Base-by-base conservation (phyloP, 2,329 filamentous ascomycete genomes). In the Aspergillus sp. region DNA sequence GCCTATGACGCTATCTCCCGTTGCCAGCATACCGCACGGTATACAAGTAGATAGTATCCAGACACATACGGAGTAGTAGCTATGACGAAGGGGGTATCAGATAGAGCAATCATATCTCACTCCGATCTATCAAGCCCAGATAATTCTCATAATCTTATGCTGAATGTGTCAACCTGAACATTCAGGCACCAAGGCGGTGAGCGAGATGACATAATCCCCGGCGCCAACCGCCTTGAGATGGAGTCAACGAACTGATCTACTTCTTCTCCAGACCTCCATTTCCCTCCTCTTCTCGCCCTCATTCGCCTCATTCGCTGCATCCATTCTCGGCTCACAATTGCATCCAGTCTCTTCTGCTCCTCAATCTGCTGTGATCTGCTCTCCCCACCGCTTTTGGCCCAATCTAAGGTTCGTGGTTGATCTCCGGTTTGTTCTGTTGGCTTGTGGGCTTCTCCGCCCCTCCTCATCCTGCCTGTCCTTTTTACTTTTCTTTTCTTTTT, bases 1-100 rank as follows among this genome's bases (percentile, higher is more conserved):
- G 48, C 52, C 52, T 53, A 62, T 60, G 59, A 62, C 58, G 40
- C 40, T 42, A 42, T 42, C 11, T 5, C 6, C 11, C 16, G 16
- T 38, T 9, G 34, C 34, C 34, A 38, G 5, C 16, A n/a, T n/a
- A n/a, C n/a, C n/a, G n/a, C n/a, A n/a, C n/a, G n/a, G n/a, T n/a
- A n/a, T n/a, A n/a, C n/a, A n/a, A n/a, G n/a, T n/a, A n/a, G n/a
- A n/a, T n/a, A n/a, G n/a, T n/a, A n/a, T n/a, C n/a, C n/a, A n/a
- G n/a, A n/a, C n/a, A n/a, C n/a, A n/a, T n/a, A n/a, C n/a, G n/a
- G n/a, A n/a, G n/a, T n/a, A n/a, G n/a, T n/a, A n/a, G n/a, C n/a
- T n/a, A n/a, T n/a, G n/a, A n/a, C n/a, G n/a, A n/a, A n/a, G n/a
- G n/a, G n/a, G n/a, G n/a, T n/a, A n/a, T n/a, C n/a, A n/a, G n/a